phyloP scores from a whole-genome alignment of 331 rosid genomes.

The Spiraea crenata region DNA sequence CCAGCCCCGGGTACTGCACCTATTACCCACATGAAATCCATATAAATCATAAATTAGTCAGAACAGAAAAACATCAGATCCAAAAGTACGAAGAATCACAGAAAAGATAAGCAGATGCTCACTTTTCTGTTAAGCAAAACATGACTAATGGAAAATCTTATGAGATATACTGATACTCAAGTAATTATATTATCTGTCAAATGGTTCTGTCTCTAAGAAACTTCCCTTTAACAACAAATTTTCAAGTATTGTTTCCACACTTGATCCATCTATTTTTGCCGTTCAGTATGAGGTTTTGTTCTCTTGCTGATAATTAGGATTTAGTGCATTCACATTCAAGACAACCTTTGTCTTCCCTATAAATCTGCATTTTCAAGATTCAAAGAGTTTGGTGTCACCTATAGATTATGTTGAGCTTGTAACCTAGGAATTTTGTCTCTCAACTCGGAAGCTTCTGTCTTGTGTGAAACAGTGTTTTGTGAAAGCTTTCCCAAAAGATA shows the following conservation, averaged over 20 bases:
- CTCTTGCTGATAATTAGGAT: background rate
- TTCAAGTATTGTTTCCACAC: background rate
- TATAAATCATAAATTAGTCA: slow-evolving; percentile 11
- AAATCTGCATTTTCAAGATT: background rate
- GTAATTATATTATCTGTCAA: background rate
- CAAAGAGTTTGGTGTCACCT: background rate
- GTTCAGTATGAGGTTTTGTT: background rate
- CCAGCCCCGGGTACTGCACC: slow-evolving; percentile 94
- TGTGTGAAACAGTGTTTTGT: background rate
- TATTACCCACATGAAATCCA: slow-evolving; percentile 35
- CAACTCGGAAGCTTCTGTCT: background rate
- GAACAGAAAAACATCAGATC: background rate
- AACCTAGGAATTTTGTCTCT: background rate
- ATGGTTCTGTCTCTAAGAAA: background rate
- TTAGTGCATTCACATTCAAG: background rate
- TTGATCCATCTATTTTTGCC: background rate
- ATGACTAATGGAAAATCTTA: background rate
- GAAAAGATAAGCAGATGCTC: background rate
- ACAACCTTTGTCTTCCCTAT: too few relatives aligned
- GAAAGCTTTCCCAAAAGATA: background rate
- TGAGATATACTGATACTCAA: background rate
- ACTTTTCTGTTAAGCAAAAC: background rate
- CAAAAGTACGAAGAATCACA: background rate
- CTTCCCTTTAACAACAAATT: background rate
- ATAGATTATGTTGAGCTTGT: background rate